phyloP scores from a whole-genome alignment of 768 basidiomycete genomes.

The Kwoniella europaea region DNA sequence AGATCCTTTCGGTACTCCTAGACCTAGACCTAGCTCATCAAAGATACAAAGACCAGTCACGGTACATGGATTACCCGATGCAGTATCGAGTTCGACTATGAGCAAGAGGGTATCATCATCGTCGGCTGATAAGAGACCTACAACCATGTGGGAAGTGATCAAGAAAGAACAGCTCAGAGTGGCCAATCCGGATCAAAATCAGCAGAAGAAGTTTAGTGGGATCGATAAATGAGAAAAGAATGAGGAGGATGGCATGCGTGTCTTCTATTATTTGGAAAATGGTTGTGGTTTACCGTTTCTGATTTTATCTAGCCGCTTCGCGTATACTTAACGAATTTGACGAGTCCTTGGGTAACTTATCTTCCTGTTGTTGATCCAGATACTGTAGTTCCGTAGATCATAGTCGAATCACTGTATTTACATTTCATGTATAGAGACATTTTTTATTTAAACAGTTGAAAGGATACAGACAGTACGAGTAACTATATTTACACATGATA shows the following conservation, averaged over 20 bases:
- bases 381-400: neutral
- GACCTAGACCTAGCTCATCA: neutral
- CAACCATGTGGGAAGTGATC: conserved; percentile 29
- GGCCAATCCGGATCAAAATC: conserved; percentile 19
- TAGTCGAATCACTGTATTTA: too few relatives aligned
- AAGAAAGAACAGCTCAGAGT: conserved; percentile 20
- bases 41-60: conserved; percentile 7
- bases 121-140: conserved; percentile 6
- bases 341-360: neutral
- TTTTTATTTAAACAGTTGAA: too few relatives aligned
- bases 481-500: too few relatives aligned
- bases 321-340: neutral
- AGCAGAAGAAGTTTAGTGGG: neutral
- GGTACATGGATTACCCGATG: neutral
- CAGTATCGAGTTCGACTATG: neutral
- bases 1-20: conserved; percentile 15
- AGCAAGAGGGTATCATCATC: neutral
- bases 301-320: neutral
- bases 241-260: too few relatives aligned
- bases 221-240: neutral
- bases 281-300: neutral
- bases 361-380: neutral
- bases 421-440: too few relatives aligned
- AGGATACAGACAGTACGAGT: too few relatives aligned
- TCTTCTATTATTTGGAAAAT: neutral